phyloP scores from a whole-genome alignment of 1,139 yeast species.

The Diutina catenulata region DNA sequence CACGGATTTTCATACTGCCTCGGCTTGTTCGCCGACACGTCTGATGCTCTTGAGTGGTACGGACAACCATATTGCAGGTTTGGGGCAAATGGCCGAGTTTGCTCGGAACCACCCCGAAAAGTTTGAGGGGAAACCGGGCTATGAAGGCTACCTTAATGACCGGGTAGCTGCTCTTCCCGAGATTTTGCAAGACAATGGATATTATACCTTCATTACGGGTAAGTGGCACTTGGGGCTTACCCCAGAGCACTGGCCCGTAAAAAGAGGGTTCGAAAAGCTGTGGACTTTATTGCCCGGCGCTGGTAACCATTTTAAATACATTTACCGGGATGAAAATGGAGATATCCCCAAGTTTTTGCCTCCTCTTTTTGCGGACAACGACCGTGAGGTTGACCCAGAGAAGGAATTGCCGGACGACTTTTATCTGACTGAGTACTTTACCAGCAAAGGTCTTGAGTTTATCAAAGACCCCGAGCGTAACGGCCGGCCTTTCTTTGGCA shows the following conservation, averaged over 20 bases:
- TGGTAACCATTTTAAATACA: slow-evolving; percentile 43
- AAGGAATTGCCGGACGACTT: slow-evolving; percentile 30
- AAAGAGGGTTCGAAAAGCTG: slow-evolving; percentile 40
- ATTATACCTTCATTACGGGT: slow-evolving; percentile 37
- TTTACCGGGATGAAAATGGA: slow-evolving; percentile 22
- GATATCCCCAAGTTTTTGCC: slow-evolving; percentile 17
- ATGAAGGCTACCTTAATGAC: slow-evolving; percentile 44
- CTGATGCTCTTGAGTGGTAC: slow-evolving; percentile 53
- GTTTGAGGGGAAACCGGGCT: slow-evolving; percentile 39
- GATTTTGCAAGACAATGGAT: slow-evolving; percentile 35
- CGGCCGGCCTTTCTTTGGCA: slow-evolving; percentile 40
- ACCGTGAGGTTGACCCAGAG: slow-evolving; percentile 20
- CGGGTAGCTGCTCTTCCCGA: slow-evolving; percentile 44
- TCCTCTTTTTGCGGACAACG: slow-evolving; percentile 27
- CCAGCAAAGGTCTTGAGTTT: slow-evolving; percentile 30
- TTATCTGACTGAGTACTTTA: slow-evolving; percentile 34
- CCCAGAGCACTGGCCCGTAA: slow-evolving; percentile 37
- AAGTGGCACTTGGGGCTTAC: slow-evolving; percentile 48
- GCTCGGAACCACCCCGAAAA: slow-evolving; percentile 22
- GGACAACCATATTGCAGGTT: slow-evolving; percentile 49
- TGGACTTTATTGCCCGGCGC: slow-evolving; percentile 46
- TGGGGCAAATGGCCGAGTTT: slow-evolving; percentile 50
- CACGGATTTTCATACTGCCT: slow-evolving; percentile 52
- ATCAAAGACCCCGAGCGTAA: slow-evolving; percentile 17
- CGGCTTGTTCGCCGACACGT: slow-evolving; percentile 56